Evolutionary conservation across 2,329 filamentous ascomycete genomes (phyloP), one percentile per base, ranked within the genome.

Genomic region (Penicillium sp.): DNA sequence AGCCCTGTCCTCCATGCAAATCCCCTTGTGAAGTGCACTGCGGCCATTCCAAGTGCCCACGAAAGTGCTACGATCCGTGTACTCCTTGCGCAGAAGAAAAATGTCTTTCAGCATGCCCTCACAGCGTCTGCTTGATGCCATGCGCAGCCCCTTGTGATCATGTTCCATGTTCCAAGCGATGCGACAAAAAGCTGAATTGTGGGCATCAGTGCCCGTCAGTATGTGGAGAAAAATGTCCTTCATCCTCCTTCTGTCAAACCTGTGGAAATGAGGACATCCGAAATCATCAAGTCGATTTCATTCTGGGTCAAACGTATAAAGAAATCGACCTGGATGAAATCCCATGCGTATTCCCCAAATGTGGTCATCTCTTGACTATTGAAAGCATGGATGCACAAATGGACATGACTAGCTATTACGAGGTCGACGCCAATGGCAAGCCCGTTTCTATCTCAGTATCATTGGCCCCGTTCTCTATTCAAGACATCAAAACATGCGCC

Each of bases 71-170:
- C 25, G 82, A 89, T 63, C 81, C 85, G 1, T 90, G 87, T 64
- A 69, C 75, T 2, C 86, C 86, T 0, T 89, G 87, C 62, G 81
- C 82, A 0, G 82, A 85, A 60, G 70, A 72, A 21, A 61, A 68
- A 1, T 89, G 86, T 61, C 70, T 77, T 0, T 87, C 82, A 33
- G 65, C 65, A 4, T 89, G 86, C 60, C 77, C 78, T 8, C 87
- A 89, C 63, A 73, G 66, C 23, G 29, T 52, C 2, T 83, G 80
- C 52, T 71, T 70, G 0, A 78, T 85, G 77, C 83, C 83, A 19
- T 90, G 88, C 60, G 85, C 86, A 0, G 87, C 83, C 0, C 87
- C 88, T 0, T 91, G 88, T 67, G 78, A 89, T 61, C 82, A 84
- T 73, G 66, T 89, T 0, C 89, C 88, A 1, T 91, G 88, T 68